Evolutionary conservation across 2,329 filamentous ascomycete genomes (phyloP).

Genomic region (Phialophora chinensis): DNA sequence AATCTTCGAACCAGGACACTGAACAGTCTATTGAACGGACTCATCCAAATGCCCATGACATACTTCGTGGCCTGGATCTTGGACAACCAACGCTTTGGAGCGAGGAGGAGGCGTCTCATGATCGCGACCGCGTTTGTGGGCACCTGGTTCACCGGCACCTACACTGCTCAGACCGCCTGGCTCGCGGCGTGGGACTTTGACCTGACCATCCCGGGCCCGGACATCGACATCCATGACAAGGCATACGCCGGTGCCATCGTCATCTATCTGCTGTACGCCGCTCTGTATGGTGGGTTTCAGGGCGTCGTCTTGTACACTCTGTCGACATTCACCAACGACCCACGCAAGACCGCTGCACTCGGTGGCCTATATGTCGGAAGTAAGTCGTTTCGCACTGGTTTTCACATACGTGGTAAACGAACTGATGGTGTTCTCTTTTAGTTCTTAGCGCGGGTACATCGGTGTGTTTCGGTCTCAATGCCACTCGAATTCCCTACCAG

Average conservation of each 20-base stretch:
- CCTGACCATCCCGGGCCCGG: slow-evolving; percentile 8
- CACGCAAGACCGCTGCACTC: slow-evolving; percentile 7
- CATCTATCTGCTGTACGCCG: slow-evolving; percentile 18
- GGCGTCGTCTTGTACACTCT: slow-evolving; percentile 15
- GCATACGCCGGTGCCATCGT: slow-evolving; percentile 14
- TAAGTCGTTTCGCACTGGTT: slow-evolving; percentile 3
- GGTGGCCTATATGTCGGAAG: slow-evolving; percentile 14
- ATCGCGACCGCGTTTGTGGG: slow-evolving; percentile 1
- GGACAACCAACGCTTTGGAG: slow-evolving; percentile 9
- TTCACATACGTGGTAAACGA: background rate
- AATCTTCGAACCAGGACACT: slow-evolving; percentile 19
- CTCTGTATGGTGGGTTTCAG: slow-evolving; percentile 16
- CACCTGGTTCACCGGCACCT: slow-evolving; percentile 17
- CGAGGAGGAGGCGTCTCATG: slow-evolving; percentile 9
- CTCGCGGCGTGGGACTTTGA: slow-evolving; percentile 17
- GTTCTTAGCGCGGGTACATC: slow-evolving; percentile 16
- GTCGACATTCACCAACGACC: slow-evolving; percentile 14
- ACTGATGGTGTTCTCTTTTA: slow-evolving; percentile 8
- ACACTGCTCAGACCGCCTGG: slow-evolving; percentile 18
- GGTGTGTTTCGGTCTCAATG: slow-evolving; percentile 19
- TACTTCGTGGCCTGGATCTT: slow-evolving; percentile 10
- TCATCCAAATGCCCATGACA: slow-evolving; percentile 18
- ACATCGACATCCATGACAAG: slow-evolving; percentile 15
- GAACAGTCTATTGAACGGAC: slow-evolving; percentile 19
- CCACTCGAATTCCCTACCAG: slow-evolving; percentile 16